Conservation (phyloP, 140 eudicot species). For the Oenanthe javanica region DNA sequence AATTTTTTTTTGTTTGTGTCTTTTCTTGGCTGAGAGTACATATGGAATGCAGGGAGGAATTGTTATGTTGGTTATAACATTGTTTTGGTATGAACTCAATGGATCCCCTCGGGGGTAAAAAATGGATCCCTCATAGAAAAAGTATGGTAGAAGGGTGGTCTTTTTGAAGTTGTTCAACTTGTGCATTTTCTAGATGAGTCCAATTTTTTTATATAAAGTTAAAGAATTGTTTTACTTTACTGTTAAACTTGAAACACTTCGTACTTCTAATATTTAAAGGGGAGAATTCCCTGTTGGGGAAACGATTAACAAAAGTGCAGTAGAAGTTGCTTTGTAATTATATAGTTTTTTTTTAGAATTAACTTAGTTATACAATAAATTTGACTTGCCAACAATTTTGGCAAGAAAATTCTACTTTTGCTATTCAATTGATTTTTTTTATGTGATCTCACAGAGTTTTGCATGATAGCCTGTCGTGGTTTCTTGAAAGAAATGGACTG, state of each 20-base stretch:
- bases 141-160: neutral
- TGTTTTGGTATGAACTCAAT: neutral
- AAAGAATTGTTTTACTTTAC: too few species aligned
- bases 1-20: too few species aligned
- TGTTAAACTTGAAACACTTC: too few species aligned
- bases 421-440: neutral
- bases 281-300: neutral
- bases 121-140: too few species aligned
- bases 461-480: neutral
- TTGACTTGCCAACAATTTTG: neutral
- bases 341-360: neutral
- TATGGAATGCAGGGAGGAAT: neutral
- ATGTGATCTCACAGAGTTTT: slow-evolving; percentile 4
- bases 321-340: neutral
- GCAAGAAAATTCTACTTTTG: neutral
- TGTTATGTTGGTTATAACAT: neutral
- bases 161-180: neutral
- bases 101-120: neutral
- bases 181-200: too few species aligned
- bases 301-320: neutral
- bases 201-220: too few species aligned
- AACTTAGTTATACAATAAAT: neutral
- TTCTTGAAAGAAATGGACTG: neutral
- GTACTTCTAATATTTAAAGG: neutral
- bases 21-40: too few species aligned